These are phyloP conservation scores for Lasiosphaeris hirsuta DNA, from an alignment of 495 filamentous ascomycete genomes.

Conservation along the genomic window DNA sequence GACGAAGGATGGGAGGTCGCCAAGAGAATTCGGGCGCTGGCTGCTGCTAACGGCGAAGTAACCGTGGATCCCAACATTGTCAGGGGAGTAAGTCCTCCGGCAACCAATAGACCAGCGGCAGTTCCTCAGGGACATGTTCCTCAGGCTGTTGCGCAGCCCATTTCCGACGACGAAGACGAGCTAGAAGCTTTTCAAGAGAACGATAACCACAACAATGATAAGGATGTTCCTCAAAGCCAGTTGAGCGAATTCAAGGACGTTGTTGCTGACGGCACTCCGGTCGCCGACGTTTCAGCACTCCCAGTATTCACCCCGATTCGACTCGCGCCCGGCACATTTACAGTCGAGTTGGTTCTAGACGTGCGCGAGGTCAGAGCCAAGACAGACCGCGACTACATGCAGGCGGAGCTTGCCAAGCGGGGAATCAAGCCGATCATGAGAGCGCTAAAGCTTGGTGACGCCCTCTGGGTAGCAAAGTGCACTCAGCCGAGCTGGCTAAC, in stretches of 20 bases:
- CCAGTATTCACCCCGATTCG: conserved; percentile 57
- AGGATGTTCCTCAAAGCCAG: neutral
- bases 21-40: conserved; percentile 54
- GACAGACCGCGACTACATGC: conserved; percentile 74
- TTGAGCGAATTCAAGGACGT: conserved; percentile 31
- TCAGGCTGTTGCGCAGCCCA: neutral
- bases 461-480: conserved; percentile 76
- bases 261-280: conserved; percentile 38
- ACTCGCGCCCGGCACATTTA: conserved; percentile 63
- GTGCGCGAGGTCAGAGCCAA: conserved; percentile 74
- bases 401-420: conserved; percentile 64
- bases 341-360: conserved; percentile 71
- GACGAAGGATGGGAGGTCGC: conserved; percentile 81
- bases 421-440: conserved; percentile 64
- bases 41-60: conserved; percentile 1
- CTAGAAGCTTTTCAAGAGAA: neutral
- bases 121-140: neutral
- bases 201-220: conserved; percentile 11
- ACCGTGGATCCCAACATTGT: neutral
- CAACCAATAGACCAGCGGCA: neutral
- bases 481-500: conserved; percentile 55
- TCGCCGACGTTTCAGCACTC: conserved; percentile 31
- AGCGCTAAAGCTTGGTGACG: conserved; percentile 70
- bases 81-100: neutral
- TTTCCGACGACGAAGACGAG: conserved; percentile 5